Percentiles rank a stretch among this genome's conserved stretches.
These are phyloP conservation scores for Byssoonygena ceratinophila DNA, from an alignment of 2,329 filamentous ascomycete species.

Conservation along the genomic window DNA sequence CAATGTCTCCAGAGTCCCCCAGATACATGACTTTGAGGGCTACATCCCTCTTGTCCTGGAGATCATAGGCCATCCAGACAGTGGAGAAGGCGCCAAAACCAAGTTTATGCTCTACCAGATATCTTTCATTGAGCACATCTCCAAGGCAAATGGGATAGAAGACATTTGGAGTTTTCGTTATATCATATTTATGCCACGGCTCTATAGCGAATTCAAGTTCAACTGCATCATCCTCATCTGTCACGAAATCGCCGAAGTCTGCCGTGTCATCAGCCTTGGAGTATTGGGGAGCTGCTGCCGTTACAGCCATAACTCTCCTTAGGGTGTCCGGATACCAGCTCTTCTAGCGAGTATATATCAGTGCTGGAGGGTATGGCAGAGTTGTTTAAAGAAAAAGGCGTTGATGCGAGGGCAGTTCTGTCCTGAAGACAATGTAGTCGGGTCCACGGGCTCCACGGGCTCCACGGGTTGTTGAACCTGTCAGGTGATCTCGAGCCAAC, in stretches of 20 bases:
- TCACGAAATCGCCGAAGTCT: slow-evolving; percentile 13
- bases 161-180: slow-evolving; percentile 1
- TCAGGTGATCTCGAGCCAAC: no score
- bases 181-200: slow-evolving; percentile 10
- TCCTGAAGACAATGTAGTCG: neutral
- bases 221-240: slow-evolving; percentile 9
- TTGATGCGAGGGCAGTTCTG: neutral
- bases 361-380: neutral
- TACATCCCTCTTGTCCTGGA: slow-evolving; percentile 11
- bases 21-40: slow-evolving; percentile 14
- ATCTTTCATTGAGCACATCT: slow-evolving; percentile 15
- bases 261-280: slow-evolving; percentile 1
- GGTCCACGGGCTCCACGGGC: no score
- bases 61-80: slow-evolving; percentile 17
- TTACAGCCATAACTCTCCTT: neutral
- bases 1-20: slow-evolving; percentile 5
- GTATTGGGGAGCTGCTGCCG: slow-evolving; percentile 4
- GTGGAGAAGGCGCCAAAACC: slow-evolving; percentile 15
- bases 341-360: neutral
- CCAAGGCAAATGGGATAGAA: slow-evolving; percentile 16
- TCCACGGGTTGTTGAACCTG: no score
- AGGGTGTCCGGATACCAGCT: neutral
- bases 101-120: slow-evolving; percentile 15
- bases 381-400: neutral
- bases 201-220: slow-evolving; percentile 11